Conservation (phyloP, 106 monocot genomes). For the Apostasia shenzhenica region DNA sequence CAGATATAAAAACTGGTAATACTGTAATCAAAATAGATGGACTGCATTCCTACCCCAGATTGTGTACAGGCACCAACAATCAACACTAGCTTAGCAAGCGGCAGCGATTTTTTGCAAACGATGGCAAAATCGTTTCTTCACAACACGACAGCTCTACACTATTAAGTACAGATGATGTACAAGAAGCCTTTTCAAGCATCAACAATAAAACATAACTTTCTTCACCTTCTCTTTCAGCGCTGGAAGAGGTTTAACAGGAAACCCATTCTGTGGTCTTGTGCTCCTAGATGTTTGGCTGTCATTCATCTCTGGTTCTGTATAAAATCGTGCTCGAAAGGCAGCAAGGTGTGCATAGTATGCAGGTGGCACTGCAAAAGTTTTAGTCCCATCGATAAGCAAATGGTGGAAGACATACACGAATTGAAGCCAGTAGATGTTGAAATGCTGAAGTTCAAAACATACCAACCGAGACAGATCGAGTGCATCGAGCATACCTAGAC, state of each 20-base stretch:
- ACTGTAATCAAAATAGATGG: too few species aligned
- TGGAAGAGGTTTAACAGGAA: conserved; percentile 35
- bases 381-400: background rate
- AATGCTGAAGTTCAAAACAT: conserved; percentile 8
- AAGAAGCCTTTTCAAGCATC: background rate
- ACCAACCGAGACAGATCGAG: conserved; percentile 87
- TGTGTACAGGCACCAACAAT: too few species aligned
- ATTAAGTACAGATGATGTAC: conserved; percentile 18
- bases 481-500: conserved; percentile 81
- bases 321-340: conserved; percentile 62
- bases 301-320: conserved; percentile 42
- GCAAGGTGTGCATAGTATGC: conserved; percentile 72
- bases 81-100: too few species aligned
- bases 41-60: too few species aligned
- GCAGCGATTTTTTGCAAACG: too few species aligned
- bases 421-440: background rate
- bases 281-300: conserved; percentile 21
- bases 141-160: conserved; percentile 4
- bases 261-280: conserved; percentile 14
- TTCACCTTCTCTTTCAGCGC: conserved; percentile 83
- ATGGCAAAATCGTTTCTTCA: too few species aligned
- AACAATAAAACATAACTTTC: conserved; percentile 63
- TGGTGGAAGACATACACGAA: background rate
- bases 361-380: conserved; percentile 41
- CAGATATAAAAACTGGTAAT: too few species aligned